These are phyloP conservation scores for Macadamia tetraphylla DNA, from an alignment of 164 flowering plant genomes.

Conservation along the genomic window DNA sequence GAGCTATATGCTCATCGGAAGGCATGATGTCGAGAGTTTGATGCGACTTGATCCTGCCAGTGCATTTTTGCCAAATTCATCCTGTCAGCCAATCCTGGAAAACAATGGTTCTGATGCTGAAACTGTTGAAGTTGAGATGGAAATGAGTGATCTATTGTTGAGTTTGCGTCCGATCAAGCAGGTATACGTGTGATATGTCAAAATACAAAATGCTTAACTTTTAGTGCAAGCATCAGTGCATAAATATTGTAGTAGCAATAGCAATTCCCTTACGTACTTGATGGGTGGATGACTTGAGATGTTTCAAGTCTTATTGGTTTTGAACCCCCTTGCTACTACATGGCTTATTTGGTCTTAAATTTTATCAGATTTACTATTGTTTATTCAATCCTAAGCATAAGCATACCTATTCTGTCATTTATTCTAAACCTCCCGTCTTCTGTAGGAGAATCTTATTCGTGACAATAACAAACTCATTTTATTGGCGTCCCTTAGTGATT, in stretches of 20 bases:
- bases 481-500: constrained; percentile 96
- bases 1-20: constrained; percentile 96
- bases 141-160: constrained; percentile 65
- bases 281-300: background rate
- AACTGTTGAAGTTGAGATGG: constrained; percentile 51
- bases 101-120: constrained; percentile 49
- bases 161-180: constrained; percentile 86
- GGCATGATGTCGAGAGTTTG: constrained; percentile 90
- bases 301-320: background rate
- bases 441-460: constrained; percentile 92
- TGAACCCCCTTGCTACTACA: background rate
- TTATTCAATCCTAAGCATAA: background rate
- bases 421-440: constrained; percentile 1
- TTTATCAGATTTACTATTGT: background rate
- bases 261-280: background rate
- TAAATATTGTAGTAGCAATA: background rate
- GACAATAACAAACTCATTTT: constrained; percentile 92
- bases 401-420: background rate
- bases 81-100: constrained; percentile 36
- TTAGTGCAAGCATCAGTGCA: background rate
- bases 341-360: background rate
- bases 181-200: constrained; percentile 33
- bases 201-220: background rate
- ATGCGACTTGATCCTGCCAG: constrained; percentile 87
- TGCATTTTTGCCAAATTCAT: constrained; percentile 57